These are phyloP conservation scores for Didymella glomerata DNA, from an alignment of 2,329 filamentous ascomycete genomes.

Conservation along the genomic window DNA sequence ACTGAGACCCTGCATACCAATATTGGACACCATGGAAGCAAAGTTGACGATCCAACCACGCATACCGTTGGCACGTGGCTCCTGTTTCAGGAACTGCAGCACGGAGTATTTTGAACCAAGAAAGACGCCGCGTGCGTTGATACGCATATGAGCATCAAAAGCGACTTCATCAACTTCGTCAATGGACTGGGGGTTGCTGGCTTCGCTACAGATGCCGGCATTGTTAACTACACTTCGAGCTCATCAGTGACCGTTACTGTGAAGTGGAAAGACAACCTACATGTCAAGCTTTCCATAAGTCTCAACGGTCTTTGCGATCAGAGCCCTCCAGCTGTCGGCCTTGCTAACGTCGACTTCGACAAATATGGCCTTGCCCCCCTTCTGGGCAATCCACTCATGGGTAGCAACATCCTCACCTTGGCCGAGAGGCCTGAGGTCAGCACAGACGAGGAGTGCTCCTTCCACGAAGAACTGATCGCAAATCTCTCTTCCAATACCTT, in stretches of 20 bases:
- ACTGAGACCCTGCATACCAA: constrained; percentile 44
- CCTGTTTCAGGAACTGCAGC: constrained; percentile 50
- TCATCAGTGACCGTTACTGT: neutral
- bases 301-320: constrained; percentile 37
- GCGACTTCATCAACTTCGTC: constrained; percentile 45
- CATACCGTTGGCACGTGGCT: constrained; percentile 36
- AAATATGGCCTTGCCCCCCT: constrained; percentile 36
- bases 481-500: constrained; percentile 40
- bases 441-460: constrained; percentile 21
- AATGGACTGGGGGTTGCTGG: constrained; percentile 30
- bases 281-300: constrained; percentile 47
- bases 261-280: constrained; percentile 20
- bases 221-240: constrained; percentile 45
- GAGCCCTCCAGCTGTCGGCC: constrained; percentile 35
- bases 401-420: constrained; percentile 21
- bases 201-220: constrained; percentile 48
- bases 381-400: constrained; percentile 31
- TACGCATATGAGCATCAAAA: constrained; percentile 49
- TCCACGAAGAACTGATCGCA: constrained; percentile 21
- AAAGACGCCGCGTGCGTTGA: constrained; percentile 45
- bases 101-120: constrained; percentile 52
- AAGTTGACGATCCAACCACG: constrained; percentile 53
- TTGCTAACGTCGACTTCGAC: constrained; percentile 45
- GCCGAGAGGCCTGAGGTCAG: constrained; percentile 16
- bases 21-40: constrained; percentile 40